These are phyloP conservation scores for Alternaria ventricosa DNA, from an alignment of 2,329 filamentous ascomycete genomes.

Conservation along the genomic window DNA sequence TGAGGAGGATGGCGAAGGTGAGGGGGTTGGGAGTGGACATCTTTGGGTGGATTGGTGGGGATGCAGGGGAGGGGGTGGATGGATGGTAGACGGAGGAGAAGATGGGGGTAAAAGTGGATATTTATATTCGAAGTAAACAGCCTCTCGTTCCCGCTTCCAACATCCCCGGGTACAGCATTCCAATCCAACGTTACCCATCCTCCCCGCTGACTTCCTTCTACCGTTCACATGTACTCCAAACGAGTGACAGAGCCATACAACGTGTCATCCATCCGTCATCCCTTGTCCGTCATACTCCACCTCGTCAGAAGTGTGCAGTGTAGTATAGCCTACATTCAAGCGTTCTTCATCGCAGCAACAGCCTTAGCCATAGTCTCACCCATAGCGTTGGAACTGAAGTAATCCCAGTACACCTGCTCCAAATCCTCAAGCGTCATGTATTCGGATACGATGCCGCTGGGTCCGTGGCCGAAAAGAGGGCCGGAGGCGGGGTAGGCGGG, in stretches of 20 bases:
- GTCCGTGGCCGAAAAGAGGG: background rate
- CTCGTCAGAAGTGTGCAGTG: no score
- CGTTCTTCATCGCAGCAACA: background rate
- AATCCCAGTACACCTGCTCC: background rate
- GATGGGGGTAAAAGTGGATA: background rate
- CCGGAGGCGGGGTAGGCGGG: background rate
- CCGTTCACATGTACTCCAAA: background rate
- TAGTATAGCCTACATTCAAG: fast-evolving
- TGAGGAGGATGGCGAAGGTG: background rate
- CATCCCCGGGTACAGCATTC: fast-evolving
- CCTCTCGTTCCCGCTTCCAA: background rate
- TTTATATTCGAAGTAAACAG: background rate
- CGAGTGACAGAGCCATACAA: background rate
- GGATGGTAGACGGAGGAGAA: background rate
- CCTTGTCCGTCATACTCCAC: no score
- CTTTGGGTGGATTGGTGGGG: no score
- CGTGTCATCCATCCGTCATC: background rate
- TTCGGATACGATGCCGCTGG: background rate
- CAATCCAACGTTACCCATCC: background rate
- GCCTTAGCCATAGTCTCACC: background rate
- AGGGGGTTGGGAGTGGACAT: no score
- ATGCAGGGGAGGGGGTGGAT: no score
- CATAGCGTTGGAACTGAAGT: background rate
- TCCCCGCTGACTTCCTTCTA: background rate
- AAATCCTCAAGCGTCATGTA: background rate